Conservation (phyloP, 257 asterid species). For the Capsicum baccatum region DNA sequence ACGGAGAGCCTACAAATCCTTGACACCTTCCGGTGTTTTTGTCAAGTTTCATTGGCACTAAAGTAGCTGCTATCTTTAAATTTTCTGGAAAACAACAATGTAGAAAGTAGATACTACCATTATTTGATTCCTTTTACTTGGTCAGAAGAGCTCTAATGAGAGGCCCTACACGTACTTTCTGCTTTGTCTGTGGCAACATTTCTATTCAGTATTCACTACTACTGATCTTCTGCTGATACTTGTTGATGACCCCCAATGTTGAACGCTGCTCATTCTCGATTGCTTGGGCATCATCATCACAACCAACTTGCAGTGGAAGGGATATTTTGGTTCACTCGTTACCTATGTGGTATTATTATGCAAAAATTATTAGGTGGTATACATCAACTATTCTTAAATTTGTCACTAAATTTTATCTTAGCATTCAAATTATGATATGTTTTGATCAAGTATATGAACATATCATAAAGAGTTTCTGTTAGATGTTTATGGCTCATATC, state of each 20-base stretch:
- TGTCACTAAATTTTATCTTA: too few species aligned
- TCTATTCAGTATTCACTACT: background rate
- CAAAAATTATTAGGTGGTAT: too few species aligned
- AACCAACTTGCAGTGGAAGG: background rate
- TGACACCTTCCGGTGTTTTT: too few species aligned
- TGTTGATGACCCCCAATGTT: background rate
- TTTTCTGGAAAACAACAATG: constrained; percentile 5
- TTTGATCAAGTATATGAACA: too few species aligned
- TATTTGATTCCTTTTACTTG: constrained; percentile 11
- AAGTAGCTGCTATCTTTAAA: constrained; percentile 2
- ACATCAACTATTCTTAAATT: too few species aligned
- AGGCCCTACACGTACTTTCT: background rate
- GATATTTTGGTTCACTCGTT: too few species aligned
- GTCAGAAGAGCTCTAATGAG: background rate
- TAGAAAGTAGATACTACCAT: background rate
- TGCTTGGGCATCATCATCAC: background rate
- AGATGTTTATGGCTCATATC: too few species aligned
- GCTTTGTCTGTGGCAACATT: background rate
- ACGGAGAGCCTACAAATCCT: too few species aligned
- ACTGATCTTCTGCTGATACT: background rate
- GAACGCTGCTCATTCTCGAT: background rate
- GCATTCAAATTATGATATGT: too few species aligned
- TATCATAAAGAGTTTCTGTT: too few species aligned
- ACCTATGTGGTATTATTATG: too few species aligned
- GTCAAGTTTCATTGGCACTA: constrained; percentile 8